Conservation (phyloP, 2,329 filamentous ascomycete species). For the Fusarium nisikadoi region DNA sequence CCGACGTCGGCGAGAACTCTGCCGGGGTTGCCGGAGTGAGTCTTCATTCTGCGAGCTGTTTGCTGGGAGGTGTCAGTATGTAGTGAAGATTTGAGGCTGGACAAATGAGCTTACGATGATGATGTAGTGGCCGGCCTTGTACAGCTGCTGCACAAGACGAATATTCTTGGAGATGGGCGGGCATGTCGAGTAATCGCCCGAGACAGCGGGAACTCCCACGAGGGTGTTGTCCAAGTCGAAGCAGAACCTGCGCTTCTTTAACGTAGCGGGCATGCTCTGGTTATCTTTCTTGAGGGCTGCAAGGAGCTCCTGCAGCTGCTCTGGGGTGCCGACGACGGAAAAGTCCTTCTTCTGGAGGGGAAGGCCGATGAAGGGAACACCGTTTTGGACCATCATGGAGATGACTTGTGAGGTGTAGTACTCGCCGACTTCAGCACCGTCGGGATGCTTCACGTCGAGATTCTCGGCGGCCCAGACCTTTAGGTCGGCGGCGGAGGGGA, state of each 20-base stretch:
- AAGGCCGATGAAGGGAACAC: neutral
- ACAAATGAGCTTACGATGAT: neutral
- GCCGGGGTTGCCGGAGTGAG: neutral
- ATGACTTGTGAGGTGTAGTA: neutral
- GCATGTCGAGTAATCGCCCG: neutral
- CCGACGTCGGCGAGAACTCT: neutral
- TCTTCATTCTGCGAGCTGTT: neutral
- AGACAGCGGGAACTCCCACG: neutral
- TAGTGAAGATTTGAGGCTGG: fast-evolving
- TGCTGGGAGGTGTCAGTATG: neutral
- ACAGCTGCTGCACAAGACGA: neutral
- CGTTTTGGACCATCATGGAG: neutral
- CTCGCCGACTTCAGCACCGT: neutral
- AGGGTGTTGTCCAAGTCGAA: neutral
- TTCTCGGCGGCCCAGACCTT: neutral
- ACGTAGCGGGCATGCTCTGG: neutral
- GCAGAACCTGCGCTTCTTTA: neutral
- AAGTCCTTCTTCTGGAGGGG: neutral
- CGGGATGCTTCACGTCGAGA: neutral
- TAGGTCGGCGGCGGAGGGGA: neutral
- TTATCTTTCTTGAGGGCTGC: neutral
- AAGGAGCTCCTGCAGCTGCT: neutral
- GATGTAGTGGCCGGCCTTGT: neutral
- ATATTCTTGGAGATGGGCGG: neutral
- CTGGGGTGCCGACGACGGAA: neutral